Conservation (phyloP, 176 grass and related monocot species). For the Chloris gayana region DNA sequence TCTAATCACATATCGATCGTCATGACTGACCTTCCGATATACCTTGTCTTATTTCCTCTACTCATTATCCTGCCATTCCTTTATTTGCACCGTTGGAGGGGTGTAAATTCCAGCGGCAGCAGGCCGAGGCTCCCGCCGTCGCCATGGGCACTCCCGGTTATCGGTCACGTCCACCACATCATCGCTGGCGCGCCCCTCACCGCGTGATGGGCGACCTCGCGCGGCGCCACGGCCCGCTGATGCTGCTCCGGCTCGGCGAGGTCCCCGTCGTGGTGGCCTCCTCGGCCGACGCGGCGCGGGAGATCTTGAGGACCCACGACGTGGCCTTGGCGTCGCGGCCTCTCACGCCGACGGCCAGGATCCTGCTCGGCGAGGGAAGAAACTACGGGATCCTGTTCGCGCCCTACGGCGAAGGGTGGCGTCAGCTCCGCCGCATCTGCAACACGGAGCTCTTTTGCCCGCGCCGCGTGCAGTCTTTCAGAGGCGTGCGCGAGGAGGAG, state of each 20-base stretch:
- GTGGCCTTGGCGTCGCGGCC: slow-evolving; percentile 15
- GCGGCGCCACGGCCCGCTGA: slow-evolving; percentile 48
- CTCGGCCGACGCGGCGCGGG: background rate
- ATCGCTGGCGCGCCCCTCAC: slow-evolving; percentile 34
- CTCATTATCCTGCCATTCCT: background rate
- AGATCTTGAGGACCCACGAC: slow-evolving; percentile 14
- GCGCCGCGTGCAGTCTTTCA: slow-evolving; percentile 3
- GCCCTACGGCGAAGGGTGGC: slow-evolving; percentile 50
- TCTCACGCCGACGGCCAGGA: background rate
- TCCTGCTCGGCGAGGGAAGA: slow-evolving; percentile 15
- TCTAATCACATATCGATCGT: background rate
- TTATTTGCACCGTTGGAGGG: background rate
- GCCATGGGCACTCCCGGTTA: background rate
- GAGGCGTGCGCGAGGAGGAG: slow-evolving; percentile 14
- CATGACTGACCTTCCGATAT: background rate
- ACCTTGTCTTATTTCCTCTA: background rate
- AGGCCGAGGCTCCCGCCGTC: background rate
- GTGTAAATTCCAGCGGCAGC: no score
- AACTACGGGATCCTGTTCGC: background rate
- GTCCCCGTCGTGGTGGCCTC: background rate
- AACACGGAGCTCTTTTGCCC: background rate
- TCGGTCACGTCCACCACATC: background rate
- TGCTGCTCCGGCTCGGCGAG: background rate
- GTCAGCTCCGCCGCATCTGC: slow-evolving; percentile 40
- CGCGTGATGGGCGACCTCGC: slow-evolving; percentile 32